Evolutionary conservation across 2,329 filamentous ascomycete genomes (phyloP).

Genomic region (Aureobasidium subglaciale): DNA sequence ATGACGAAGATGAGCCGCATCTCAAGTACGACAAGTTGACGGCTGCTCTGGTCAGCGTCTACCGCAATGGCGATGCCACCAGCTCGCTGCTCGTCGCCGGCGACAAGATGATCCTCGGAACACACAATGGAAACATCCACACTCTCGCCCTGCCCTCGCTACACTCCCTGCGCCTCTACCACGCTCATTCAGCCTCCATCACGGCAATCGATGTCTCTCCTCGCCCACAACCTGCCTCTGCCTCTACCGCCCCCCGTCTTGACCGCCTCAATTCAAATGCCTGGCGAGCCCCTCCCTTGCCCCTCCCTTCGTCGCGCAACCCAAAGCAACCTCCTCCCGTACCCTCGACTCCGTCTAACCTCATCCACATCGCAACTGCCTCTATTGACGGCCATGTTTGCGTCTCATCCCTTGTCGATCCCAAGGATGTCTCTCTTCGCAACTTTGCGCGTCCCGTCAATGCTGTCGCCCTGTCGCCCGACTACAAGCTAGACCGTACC

Average conservation of each 20-base stretch:
- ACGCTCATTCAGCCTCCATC: constrained; percentile 86
- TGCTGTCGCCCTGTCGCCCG: constrained; percentile 85
- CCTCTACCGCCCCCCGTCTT: not conserved
- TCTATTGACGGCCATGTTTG: constrained; percentile 96
- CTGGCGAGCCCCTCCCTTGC: constrained; percentile 1
- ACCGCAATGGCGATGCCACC: constrained; percentile 91
- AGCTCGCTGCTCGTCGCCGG: constrained; percentile 84
- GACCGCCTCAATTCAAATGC: constrained; percentile 11
- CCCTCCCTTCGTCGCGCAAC: not conserved
- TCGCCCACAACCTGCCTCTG: constrained; percentile 55
- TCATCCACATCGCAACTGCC: constrained; percentile 87
- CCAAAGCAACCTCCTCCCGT: constrained; percentile 49
- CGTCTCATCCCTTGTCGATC: constrained; percentile 76
- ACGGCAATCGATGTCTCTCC: constrained; percentile 88
- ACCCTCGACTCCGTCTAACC: constrained; percentile 72
- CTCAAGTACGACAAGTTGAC: constrained; percentile 90
- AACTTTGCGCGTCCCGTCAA: constrained; percentile 93
- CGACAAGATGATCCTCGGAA: constrained; percentile 96
- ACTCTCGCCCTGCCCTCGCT: constrained; percentile 78
- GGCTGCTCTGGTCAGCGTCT: constrained; percentile 68
- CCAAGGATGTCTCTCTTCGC: constrained; percentile 81
- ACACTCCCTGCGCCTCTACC: constrained; percentile 75
- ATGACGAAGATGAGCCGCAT: constrained; percentile 80
- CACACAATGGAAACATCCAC: constrained; percentile 94
- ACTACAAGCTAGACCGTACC: constrained; percentile 80